Conservation (phyloP, 2,329 filamentous ascomycete species). For the Periconia sp. region DNA sequence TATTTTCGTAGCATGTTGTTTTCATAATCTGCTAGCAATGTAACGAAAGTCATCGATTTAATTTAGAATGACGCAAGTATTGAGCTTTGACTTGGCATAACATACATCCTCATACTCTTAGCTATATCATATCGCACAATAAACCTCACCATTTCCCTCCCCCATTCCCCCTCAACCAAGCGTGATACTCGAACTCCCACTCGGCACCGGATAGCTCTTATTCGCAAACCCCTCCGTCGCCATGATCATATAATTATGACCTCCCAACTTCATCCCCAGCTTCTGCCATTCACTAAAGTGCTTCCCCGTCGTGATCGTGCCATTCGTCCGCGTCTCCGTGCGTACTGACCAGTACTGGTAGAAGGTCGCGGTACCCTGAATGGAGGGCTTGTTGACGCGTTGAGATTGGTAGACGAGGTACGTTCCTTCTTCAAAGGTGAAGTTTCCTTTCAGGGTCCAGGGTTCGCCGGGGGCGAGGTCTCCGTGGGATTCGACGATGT, state of each 20-base stretch:
- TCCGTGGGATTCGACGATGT: slow-evolving; percentile 55
- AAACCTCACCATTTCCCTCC: too few relatives aligned
- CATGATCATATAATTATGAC: slow-evolving; percentile 45
- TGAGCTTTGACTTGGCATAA: too few relatives aligned
- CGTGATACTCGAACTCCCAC: slow-evolving; percentile 21
- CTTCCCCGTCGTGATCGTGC: slow-evolving; percentile 22
- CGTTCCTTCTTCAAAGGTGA: slow-evolving; percentile 21
- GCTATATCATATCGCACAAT: too few relatives aligned
- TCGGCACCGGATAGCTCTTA: slow-evolving; percentile 27
- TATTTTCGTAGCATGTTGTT: too few relatives aligned
- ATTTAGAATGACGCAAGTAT: too few relatives aligned
- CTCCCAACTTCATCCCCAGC: slow-evolving; percentile 21
- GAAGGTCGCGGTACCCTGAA: slow-evolving; percentile 57
- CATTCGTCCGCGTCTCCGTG: slow-evolving; percentile 16
- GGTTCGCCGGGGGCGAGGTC: slow-evolving; percentile 54
- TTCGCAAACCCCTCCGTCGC: slow-evolving; percentile 60
- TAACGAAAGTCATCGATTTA: too few relatives aligned
- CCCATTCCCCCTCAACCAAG: slow-evolving; percentile 7
- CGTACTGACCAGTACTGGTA: slow-evolving; percentile 53
- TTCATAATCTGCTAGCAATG: too few relatives aligned
- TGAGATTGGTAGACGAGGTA: slow-evolving; percentile 22
- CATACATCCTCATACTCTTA: too few relatives aligned
- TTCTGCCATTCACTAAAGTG: slow-evolving; percentile 30
- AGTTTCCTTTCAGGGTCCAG: slow-evolving; percentile 31
- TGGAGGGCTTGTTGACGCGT: slow-evolving; percentile 52